Base-by-base conservation (phyloP, 768 basidiomycete species). In the Leccinum boreale region DNA sequence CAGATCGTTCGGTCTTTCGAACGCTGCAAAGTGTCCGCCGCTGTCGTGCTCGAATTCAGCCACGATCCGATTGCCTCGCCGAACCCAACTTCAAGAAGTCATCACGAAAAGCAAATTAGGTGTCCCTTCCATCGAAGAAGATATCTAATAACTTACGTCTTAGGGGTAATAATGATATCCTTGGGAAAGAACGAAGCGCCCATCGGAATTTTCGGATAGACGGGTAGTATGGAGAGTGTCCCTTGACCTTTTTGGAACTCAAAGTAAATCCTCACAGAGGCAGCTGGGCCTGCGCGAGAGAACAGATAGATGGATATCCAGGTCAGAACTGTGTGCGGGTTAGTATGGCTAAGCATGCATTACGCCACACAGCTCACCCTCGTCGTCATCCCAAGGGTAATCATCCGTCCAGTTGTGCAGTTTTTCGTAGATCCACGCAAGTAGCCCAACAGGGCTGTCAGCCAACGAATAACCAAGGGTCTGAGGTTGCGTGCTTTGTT, bases 251-350 rank as follows among this genome's bases (percentile, higher is more conserved):
- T 11, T 15, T 61, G 42, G 12, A 33, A 60, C 63, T 87, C 86
- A 62, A 80, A 85, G 67, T 86, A 87, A 19, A 85, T 85, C 12
- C 84, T 74, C 8, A 80, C 21, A 0, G 85, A 80, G 0, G 85
- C 82, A 2, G 83, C 76, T 6, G 86, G 84, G 0, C 84, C 84
- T 0, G 79, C 75, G 10, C 79, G 77, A 7, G 84, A 85, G 69
- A 86, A 85, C 74, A 76, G 80, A 63, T 81, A 84, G 11, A 84
- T 73, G 3, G 82, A 84, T 21, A 84, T 66, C 84, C 85, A 87
- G 0, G 81, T 83, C 29, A 87, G 62, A 1, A 85, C 85, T 85
- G 55, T 42, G 14, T 66, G 12, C 0, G 7, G 1, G 24, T 64
- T 8, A 63, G 23, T 19, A 26, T 17, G 14, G n/a, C 0, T 2